A percentile compares a stretch with the other conserved stretches of the same genome.
Conservation (phyloP, 495 filamentous ascomycete genomes). For the Aspergillus affinis region DNA sequence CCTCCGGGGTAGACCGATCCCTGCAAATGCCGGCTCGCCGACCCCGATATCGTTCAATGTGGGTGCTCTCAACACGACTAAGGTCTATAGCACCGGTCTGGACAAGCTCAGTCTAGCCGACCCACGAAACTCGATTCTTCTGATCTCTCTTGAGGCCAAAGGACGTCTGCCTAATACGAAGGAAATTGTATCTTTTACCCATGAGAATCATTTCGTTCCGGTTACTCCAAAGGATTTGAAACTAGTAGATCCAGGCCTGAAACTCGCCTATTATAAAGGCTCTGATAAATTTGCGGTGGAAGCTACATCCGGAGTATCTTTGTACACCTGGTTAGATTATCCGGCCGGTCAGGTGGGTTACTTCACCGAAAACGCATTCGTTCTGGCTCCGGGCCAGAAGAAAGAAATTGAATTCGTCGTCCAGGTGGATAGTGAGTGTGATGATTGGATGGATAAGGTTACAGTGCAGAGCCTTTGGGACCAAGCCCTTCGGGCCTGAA, state of each 20-base stretch:
- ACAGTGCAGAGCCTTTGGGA: constrained; percentile 65
- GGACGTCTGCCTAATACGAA: constrained; percentile 56
- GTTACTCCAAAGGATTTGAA: constrained; percentile 51
- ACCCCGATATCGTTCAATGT: constrained; percentile 46
- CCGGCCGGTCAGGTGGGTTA: constrained; percentile 56
- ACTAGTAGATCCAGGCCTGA: constrained; percentile 56
- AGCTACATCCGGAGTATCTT: constrained; percentile 56
- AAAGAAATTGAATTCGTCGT: constrained; percentile 50
- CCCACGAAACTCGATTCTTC: constrained; percentile 49
- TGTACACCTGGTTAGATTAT: constrained; percentile 69
- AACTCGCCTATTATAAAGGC: constrained; percentile 38
- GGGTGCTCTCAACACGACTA: constrained; percentile 61
- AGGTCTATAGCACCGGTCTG: constrained; percentile 47
- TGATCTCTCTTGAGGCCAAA: constrained; percentile 53
- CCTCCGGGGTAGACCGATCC: constrained; percentile 35
- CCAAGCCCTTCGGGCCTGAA: constrained; percentile 42
- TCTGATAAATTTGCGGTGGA: constrained; percentile 53
- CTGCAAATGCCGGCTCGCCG: constrained; percentile 33
- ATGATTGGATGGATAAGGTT: constrained; percentile 54
- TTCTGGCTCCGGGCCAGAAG: constrained; percentile 53
- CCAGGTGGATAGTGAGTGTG: constrained; percentile 46
- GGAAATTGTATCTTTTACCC: constrained; percentile 45
- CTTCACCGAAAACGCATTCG: constrained; percentile 63
- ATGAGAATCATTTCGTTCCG: constrained; percentile 57
- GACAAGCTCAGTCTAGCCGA: constrained; percentile 35